Base-by-base conservation (phyloP, 2,329 filamentous ascomycete genomes). In the Coniochaeta prunicola region DNA sequence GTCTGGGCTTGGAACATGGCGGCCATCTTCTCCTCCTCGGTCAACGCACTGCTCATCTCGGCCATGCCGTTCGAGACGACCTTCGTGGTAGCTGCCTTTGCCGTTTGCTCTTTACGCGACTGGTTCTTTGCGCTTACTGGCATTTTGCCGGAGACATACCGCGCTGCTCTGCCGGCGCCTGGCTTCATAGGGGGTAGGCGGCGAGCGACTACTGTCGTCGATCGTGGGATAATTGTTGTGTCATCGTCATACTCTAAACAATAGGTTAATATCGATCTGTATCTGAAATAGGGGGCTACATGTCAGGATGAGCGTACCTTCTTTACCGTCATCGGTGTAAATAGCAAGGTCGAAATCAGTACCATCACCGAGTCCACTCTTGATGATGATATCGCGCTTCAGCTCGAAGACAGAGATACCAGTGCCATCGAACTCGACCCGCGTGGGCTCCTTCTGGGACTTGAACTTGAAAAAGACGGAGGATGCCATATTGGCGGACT, bases 391-490 rank as follows among this genome's bases (percentile, higher is more conserved):
- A 77, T 97, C 94, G 79, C 93, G 90, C 79, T 99, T 99, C 71
- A 99, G 82, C 73, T 99, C 96, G 77, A 97, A 99, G 64, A 97
- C 94, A 62, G 93, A 96, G 71, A 97, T 96, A 75, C 91, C 91
- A 68, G 93, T 97, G 71, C 94, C 94, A 76, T 99, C 93, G 74
- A 99, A 97, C 70, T 92, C 90, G 69, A 99, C 92, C 70, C 92
- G 87, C 59, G 91, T 91, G 61, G 92, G 91, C 72, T 97, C 94
- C 79, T 92, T 97, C 73, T 96, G 92, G 67, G 93, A 97, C 79
- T 97, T 97, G 87, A 99, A 99, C 79, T 96, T 96, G 90, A 97
- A 99, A 78, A 97, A 97, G 71, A 99, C 94, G 65, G 92, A 97
- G 59, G 94, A 96, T 72, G 91, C 86, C 92, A 97, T 97, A 70